Base-by-base conservation (phyloP, 2,329 filamentous ascomycete genomes). In the Pseudogymnoascus sp. region DNA sequence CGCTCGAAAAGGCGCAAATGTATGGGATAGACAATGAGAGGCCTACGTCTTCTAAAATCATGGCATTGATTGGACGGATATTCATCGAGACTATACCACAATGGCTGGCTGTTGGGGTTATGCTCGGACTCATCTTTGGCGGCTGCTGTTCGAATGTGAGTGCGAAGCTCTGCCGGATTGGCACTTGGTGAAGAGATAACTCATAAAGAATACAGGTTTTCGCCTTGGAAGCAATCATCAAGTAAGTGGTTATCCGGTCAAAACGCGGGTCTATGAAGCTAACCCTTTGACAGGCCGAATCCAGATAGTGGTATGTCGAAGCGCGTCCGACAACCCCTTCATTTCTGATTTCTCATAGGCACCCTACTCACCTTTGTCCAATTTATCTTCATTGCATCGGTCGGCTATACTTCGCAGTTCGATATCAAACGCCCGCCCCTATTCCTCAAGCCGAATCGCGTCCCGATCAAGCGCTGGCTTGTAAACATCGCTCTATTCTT, bases 131-230 rank as follows among this genome's bases (percentile, higher is more conserved):
- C 66, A 97, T 99, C 63, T 97, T 99, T 74, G 94, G 94, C 59
- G 94, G 94, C 30, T 96, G 91, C 72, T 96, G 92, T 76, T 91
- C 90, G 36, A 96, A 96, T 80, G 92, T 92, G 78, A 75, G 85
- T 75, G 25, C 47, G 28, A 53, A 33, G 25, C 60, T 39, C 59
- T 60, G 57, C 36, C 58, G 41, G 28, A 39, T 53, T 39, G 37
- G 38, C 30, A 53, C 6, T 20, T 43, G 14, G 35, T 62, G 41
- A 59, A 9, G 12, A 62, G 53, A 62, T 61, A 64, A 66, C 67
- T 69, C 66, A 71, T 66, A 35, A 70, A 65, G 68, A 68, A 64
- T 67, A 71, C 68, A 96, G 87, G 91, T 97, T n/a, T 97, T 96
- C 75, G 91, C 93, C 39, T 81, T 99, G 61, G 94, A 99, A 75